Evolutionary conservation across 306 rosid species (phyloP), one percentile per base, ranked within the genome.

Genomic region (Mucuna pruriens): DNA sequence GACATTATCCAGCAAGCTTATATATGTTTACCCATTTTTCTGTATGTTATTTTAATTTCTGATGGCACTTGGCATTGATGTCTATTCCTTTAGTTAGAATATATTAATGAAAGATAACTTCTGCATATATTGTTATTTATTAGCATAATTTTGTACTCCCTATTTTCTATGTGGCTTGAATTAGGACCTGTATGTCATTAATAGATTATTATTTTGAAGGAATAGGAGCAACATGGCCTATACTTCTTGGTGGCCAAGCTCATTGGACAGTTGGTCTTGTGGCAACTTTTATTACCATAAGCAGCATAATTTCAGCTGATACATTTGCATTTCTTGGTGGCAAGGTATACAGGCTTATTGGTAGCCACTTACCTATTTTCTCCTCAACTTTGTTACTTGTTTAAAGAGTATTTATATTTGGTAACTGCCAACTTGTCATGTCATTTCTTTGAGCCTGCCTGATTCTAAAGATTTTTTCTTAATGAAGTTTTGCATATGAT

Each of bases 261-360:
- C 97, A 93, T 67, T 96, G 99, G 98, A 93, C 98, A 60, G 91
- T 96, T 81, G 99, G 97, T 79, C 98, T 96, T 78, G 97, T 96
- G 75, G 99, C 98, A 80, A 91, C 98, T 69, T 84, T 93, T 87
- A 85, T 93, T 87, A 85, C 94, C 80, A 84, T 92, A 71, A 86
- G 98, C 77, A 87, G 97, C 86, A 83, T 95, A 75, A 95, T 96
- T 75, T 97, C 99, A 48, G 99, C 98, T 10, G 98, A 93, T 85
- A 90, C 99, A 10, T 90, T n/a, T 76, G 97, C 97, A 20, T 95
- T 93, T 83, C 62, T 95, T 85, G 99, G 97, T 61, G 98, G 98
- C 88, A 96, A 92, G 97, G 98, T 95, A 88, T 84, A 76, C 72
- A 60, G 39, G 79, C 85, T 66, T 77, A 66, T 9, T 48, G 9